A percentile compares a stretch with the other conserved stretches of the same genome.
Conservation (phyloP, 805 yeast species). For the Saturnispora diversa region DNA sequence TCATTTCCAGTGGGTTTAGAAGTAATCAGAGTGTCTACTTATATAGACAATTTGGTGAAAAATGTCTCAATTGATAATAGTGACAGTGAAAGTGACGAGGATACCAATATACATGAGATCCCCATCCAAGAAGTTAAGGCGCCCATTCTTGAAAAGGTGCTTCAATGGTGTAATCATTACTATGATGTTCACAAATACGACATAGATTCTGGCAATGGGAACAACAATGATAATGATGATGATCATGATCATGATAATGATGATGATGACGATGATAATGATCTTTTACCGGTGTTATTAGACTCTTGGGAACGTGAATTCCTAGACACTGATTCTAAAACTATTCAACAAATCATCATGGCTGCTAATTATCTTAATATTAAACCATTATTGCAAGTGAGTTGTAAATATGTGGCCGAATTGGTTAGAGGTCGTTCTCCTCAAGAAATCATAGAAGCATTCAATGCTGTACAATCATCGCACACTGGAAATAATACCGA, state of each 20-base stretch:
- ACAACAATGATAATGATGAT: constrained; percentile 23
- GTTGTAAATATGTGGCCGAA: constrained; percentile 69
- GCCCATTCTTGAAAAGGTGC: constrained; percentile 9
- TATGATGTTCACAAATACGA: constrained; percentile 8
- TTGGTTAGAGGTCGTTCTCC: constrained; percentile 68
- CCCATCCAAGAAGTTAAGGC: constrained; percentile 10
- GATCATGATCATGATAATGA: constrained; percentile 21
- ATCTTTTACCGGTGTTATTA: constrained; percentile 51
- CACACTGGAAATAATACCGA: neutral
- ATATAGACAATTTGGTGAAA: constrained; percentile 72
- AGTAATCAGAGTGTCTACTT: constrained; percentile 71
- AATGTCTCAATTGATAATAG: constrained; percentile 35
- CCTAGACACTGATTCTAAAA: constrained; percentile 78
- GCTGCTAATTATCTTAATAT: constrained; percentile 76
- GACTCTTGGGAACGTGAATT: constrained; percentile 76
- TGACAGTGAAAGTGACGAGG: constrained; percentile 2
- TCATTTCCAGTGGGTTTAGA: constrained; percentile 58
- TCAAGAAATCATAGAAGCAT: constrained; percentile 63
- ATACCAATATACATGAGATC: constrained; percentile 8
- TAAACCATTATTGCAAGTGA: constrained; percentile 59
- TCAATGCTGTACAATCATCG: constrained; percentile 42
- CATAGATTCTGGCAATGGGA: neutral
- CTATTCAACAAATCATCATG: constrained; percentile 60
- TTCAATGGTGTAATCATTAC: constrained; percentile 15
- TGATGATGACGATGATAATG: constrained; percentile 42